Evolutionary conservation across 192 early-diverging fungal species (phyloP).

Genomic region (Glomus cerebriforme): DNA sequence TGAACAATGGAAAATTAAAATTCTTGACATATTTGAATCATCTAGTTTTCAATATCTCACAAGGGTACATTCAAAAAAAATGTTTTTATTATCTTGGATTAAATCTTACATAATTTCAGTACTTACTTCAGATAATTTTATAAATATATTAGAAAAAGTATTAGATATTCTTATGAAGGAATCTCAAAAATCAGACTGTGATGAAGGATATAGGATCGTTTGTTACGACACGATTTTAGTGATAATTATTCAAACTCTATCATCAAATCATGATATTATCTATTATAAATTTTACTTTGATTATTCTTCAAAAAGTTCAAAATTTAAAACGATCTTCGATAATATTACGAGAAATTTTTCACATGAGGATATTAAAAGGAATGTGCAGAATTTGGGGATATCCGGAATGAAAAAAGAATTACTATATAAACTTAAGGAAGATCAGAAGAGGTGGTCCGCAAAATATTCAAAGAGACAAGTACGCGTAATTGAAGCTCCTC

Average conservation of each 20-base stretch:
- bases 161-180: neutral
- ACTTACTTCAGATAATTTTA: too few relatives aligned
- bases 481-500: neutral
- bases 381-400: neutral
- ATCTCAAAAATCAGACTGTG: neutral
- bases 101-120: too few relatives aligned
- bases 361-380: neutral
- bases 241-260: neutral
- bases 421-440: neutral
- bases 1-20: too few relatives aligned
- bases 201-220: neutral
- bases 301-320: neutral
- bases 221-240: neutral
- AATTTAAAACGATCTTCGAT: neutral
- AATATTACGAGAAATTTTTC: neutral
- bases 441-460: neutral
- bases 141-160: too few relatives aligned
- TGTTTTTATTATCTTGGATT: too few relatives aligned
- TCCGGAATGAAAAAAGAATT: neutral
- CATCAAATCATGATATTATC: neutral
- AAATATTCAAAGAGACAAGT: neutral
- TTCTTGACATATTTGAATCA: too few relatives aligned
- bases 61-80: too few relatives aligned
- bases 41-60: too few relatives aligned
- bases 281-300: neutral